Conservation (phyloP, 2,329 filamentous ascomycete genomes). For the Phaeosphaeriaceae sp. region DNA sequence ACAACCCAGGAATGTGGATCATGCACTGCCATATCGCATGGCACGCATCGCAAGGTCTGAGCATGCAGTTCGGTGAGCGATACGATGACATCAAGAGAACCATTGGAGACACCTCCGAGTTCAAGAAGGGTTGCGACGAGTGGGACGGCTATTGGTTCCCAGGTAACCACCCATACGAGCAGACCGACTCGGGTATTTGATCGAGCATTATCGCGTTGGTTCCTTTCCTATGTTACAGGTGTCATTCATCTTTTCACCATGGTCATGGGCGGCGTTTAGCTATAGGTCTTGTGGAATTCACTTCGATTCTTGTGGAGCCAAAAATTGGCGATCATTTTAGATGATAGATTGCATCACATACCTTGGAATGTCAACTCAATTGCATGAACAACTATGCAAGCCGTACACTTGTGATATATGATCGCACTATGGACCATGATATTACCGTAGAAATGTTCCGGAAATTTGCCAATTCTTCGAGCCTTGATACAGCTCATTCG, state of each 20-base stretch:
- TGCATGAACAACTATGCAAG: background rate
- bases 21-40: constrained; percentile 47
- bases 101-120: constrained; percentile 27
- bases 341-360: background rate
- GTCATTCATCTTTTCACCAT: background rate
- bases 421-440: no score
- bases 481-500: background rate
- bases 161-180: constrained; percentile 38
- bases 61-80: constrained; percentile 60
- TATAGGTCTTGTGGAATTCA: background rate
- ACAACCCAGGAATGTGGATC: constrained; percentile 58
- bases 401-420: background rate
- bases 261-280: background rate
- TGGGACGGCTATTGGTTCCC: constrained; percentile 44
- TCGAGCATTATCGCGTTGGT: background rate
- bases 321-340: background rate
- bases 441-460: no score
- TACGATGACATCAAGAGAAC: constrained; percentile 22
- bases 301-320: background rate
- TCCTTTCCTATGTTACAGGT: background rate
- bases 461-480: no score
- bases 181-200: constrained; percentile 44
- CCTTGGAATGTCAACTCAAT: background rate
- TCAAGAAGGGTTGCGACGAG: constrained; percentile 37
- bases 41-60: constrained; percentile 52